These are phyloP conservation scores for Globisporangium cederbergense DNA, from an alignment of 352 stramenopile species.

Conservation along the genomic window DNA sequence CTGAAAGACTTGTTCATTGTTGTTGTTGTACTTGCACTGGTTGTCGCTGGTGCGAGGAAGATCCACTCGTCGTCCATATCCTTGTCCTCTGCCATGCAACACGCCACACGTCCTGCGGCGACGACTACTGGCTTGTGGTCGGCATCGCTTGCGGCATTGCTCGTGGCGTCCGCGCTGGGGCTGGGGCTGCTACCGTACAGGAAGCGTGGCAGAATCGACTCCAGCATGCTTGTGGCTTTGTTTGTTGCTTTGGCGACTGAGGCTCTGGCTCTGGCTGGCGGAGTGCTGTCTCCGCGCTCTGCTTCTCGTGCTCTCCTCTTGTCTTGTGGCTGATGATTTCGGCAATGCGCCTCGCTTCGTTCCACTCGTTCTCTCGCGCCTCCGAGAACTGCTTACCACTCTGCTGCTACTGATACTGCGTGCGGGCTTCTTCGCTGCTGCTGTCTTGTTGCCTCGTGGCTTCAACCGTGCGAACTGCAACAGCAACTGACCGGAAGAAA, in stretches of 20 bases:
- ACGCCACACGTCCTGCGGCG: background rate
- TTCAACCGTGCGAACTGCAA: slow-evolving; percentile 1
- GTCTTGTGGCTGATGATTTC: background rate
- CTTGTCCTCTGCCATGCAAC: background rate
- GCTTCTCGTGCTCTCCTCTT: background rate
- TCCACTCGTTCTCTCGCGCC: no score
- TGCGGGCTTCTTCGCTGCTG: no score
- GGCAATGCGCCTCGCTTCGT: background rate
- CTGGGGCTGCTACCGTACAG: background rate
- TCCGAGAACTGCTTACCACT: no score
- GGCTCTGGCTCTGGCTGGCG: background rate
- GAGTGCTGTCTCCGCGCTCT: background rate
- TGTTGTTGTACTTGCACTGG: background rate
- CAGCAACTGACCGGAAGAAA: background rate
- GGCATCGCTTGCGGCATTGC: background rate
- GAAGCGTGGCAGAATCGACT: slow-evolving; percentile 13
- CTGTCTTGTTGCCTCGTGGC: background rate
- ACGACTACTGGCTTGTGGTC: background rate
- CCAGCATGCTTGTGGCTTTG: slow-evolving; percentile 10
- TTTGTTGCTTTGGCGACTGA: no score
- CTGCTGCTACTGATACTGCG: no score
- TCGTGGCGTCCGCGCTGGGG: background rate
- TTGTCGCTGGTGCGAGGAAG: slow-evolving; percentile 2
- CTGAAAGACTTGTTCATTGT: background rate
- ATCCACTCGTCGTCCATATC: slow-evolving; percentile 15